Base-by-base conservation (phyloP, 2,329 filamentous ascomycete species). In the Aureobasidium sp. region DNA sequence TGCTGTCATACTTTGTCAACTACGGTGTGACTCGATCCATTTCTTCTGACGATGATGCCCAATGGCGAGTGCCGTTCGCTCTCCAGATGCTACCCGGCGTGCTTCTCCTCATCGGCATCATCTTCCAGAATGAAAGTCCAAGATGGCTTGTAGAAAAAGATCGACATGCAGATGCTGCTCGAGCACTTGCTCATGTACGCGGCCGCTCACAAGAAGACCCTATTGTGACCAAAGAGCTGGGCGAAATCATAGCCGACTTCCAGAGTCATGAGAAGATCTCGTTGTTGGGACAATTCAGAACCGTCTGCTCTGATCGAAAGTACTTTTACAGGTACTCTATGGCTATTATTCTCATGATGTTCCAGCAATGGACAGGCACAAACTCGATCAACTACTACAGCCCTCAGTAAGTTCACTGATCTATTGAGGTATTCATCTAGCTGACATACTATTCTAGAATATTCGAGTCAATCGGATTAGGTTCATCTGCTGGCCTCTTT, bases 61-160 rank as follows among this genome's bases (percentile, higher is more conserved):
- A 82, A 69, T 83, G 81, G 80, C 76, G 80, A 8, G 72, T 82
- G 4, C 80, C 81, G 0, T 79, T 83, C 25, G 79, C 77, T 1
- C 71, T 83, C 11, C 80, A 83, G 68, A 78, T 82, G 61, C 72
- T 83, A 1, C 81, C 81, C 0, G 80, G 80, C 17, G 75, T 74
- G 0, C 66, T 82, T n/a, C 76, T 83, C 57, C 67, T 83, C 11
- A 66, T 75, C 3, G 80, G 80, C 0, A 74, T 82, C 15, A 67
- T 80, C 48, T 82, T 82, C 69, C 74, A 81, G 49, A 81, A 80
- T 59, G 81, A 82, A 63, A 79, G 76, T 2, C 79, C 81, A 1
- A 77, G 81, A 20, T 83, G 79, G 79, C 74, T 82, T n/a, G 77
- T 80, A n/a, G 78, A 79, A 66, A 78, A 82, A 71, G 77, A 78